Percentiles rank a stretch among this genome's conserved stretches.
Evolutionary conservation across 1,284 basidiomycete species (phyloP).

Genomic region (Pulchroboletus neoregius): DNA sequence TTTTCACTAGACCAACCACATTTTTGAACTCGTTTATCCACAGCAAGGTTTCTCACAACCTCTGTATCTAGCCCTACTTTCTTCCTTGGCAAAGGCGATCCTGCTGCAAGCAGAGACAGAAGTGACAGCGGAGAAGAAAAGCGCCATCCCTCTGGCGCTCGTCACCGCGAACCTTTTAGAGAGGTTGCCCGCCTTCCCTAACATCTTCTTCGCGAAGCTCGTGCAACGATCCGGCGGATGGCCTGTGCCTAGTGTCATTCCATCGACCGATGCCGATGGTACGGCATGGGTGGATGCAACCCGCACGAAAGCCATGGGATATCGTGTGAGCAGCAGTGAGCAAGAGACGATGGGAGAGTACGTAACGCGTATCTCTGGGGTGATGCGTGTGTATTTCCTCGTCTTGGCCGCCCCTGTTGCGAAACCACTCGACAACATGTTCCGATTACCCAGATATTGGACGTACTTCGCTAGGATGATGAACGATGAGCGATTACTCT

Average conservation of each 20-base stretch:
- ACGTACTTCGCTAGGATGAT: slow-evolving; percentile 62
- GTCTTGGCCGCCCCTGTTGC: slow-evolving; percentile 53
- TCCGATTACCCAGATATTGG: slow-evolving; percentile 65
- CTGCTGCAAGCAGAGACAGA: slow-evolving; percentile 94
- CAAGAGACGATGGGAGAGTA: slow-evolving; percentile 62
- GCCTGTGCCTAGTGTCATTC: slow-evolving; percentile 56
- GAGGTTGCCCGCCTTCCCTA: slow-evolving; percentile 46
- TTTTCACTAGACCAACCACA: slow-evolving; percentile 56
- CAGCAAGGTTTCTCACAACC: slow-evolving; percentile 38
- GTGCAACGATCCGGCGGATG: slow-evolving; percentile 78
- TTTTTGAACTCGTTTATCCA: slow-evolving; percentile 51
- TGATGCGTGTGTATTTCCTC: slow-evolving; percentile 86
- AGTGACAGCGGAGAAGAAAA: slow-evolving; percentile 84
- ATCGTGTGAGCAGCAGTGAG: slow-evolving; percentile 38
- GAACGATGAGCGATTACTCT: slow-evolving; percentile 47
- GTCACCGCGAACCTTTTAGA: slow-evolving; percentile 50
- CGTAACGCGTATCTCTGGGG: slow-evolving; percentile 72
- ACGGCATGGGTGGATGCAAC: slow-evolving; percentile 49
- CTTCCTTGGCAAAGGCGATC: slow-evolving; percentile 84
- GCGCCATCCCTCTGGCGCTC: slow-evolving; percentile 79
- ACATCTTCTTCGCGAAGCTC: slow-evolving; percentile 82
- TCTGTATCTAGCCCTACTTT: slow-evolving; percentile 77
- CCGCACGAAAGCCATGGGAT: slow-evolving; percentile 69
- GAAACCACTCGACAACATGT: slow-evolving; percentile 46
- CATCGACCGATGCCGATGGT: slow-evolving; percentile 45